Base-by-base conservation (phyloP, 148 eudicot genomes). In the Amaranthus cruentus region DNA sequence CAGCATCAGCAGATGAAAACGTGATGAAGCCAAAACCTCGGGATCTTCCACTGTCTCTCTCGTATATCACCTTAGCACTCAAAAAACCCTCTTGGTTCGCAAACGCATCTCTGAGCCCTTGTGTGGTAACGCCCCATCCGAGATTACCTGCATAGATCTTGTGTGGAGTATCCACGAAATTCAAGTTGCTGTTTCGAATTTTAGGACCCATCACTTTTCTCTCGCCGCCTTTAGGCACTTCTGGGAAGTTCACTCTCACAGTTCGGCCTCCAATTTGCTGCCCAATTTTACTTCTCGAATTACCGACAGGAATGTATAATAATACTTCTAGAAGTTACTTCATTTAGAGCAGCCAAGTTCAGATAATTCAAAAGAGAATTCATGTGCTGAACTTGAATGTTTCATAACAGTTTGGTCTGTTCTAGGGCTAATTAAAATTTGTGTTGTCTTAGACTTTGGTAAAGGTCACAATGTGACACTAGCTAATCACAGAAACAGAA, bases 191-290 rank as follows among this genome's bases (percentile, higher is more conserved):
- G 81, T 73, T 83, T 63, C 82, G 81, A 64, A 85, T 82, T 75
- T 77, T 91, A 18, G 88, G 84, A 5, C 81, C 85, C 84, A 87
- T 88, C 9, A 89, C 85, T 84, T 91, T 91, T 69, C 87, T 83
- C 73, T 91, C 97, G 55, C 96, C 96, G 12, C 97, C 98, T 71
- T 82, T 85, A 73, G 98, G 98, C 62, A 94, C 97, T 82, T 94
- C 96, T 4, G 98, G 98, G 71, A 94, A 88, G 87, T 91, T 94
- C 66, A 94, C 98, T 85, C 83, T 91, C 73, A 90, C 87, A 7
- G 96, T 83, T 55, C 97, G 85, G 4, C 95, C 97, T 71, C 93
- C 98, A 42, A 94, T 73, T 87, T 84, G 91, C 98, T 94, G 87
- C 79, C 73, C 51, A 66, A 46, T 2, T n/a, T 62, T 38, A 11